These are phyloP conservation scores for Rhizopogon rudus DNA, from an alignment of 768 basidiomycete species.

Conservation along the genomic window DNA sequence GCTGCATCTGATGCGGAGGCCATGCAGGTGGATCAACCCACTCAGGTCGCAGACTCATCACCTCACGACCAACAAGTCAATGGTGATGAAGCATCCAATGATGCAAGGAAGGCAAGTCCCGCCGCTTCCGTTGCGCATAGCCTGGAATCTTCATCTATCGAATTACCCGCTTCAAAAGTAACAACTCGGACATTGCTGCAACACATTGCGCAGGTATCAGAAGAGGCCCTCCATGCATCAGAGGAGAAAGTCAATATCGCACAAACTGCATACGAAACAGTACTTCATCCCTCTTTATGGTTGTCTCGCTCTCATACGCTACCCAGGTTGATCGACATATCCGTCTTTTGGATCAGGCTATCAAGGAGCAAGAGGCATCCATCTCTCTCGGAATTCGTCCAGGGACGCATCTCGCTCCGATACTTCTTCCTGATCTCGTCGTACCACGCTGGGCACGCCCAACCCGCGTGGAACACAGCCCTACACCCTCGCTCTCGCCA, in stretches of 20 bases:
- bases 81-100: neutral
- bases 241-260: conserved; percentile 80
- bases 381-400: conserved; percentile 49
- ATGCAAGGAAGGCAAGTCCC: neutral
- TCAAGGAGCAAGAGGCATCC: conserved; percentile 54
- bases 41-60: conserved; percentile 2
- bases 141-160: neutral
- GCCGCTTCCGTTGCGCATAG: neutral
- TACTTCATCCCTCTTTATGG: conserved; percentile 20
- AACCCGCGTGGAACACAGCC: conserved; percentile 37
- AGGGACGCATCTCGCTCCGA: conserved; percentile 48
- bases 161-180: conserved; percentile 12
- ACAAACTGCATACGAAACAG: conserved; percentile 64
- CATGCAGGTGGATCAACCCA: neutral
- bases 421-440: conserved; percentile 58
- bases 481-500: conserved; percentile 32
- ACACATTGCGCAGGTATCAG: conserved; percentile 52
- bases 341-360: conserved; percentile 71
- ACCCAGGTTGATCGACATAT: conserved; percentile 75
- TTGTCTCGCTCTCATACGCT: conserved; percentile 2
- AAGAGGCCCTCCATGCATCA: conserved; percentile 55
- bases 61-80: neutral
- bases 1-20: neutral
- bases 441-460: conserved; percentile 50
- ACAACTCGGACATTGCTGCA: conserved; percentile 50